Conservation (phyloP, 2,329 filamentous ascomycete genomes). For the Pseudogymnoascus sp. region DNA sequence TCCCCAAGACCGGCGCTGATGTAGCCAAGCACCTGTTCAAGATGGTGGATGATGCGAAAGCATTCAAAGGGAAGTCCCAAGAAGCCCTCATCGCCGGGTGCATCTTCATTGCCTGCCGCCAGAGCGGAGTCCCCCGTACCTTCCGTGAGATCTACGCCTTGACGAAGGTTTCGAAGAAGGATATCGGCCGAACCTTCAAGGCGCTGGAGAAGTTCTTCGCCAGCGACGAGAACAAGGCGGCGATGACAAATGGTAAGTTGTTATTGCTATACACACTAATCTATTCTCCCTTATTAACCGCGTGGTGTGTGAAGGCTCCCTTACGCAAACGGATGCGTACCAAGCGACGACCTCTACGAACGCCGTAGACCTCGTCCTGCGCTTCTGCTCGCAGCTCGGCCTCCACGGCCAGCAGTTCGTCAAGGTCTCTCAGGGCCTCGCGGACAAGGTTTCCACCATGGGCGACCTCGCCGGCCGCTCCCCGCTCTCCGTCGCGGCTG, state of each 20-base stretch:
- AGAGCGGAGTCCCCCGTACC: slow-evolving; percentile 76
- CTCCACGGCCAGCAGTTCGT: slow-evolving; percentile 66
- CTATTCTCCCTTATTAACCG: slow-evolving; percentile 24
- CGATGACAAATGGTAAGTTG: slow-evolving; percentile 45
- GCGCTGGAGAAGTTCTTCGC: slow-evolving; percentile 80
- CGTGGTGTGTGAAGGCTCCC: slow-evolving; percentile 18
- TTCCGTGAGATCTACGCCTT: slow-evolving; percentile 92
- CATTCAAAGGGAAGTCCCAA: slow-evolving; percentile 91
- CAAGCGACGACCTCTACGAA: slow-evolving; percentile 68
- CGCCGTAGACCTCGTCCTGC: slow-evolving; percentile 75
- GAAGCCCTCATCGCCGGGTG: slow-evolving; percentile 92
- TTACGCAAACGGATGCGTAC: slow-evolving; percentile 47
- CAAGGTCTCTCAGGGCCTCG: slow-evolving; percentile 71
- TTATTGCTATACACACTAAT: slow-evolving; percentile 17
- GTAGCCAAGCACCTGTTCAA: slow-evolving; percentile 94
- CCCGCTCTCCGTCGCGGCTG: slow-evolving; percentile 85
- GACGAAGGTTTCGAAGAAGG: slow-evolving; percentile 92
- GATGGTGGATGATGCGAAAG: slow-evolving; percentile 81
- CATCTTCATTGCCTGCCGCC: slow-evolving; percentile 95
- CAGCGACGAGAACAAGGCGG: slow-evolving; percentile 52
- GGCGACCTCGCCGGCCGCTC: slow-evolving; percentile 81
- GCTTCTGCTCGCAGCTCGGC: slow-evolving; percentile 79
- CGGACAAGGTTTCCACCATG: slow-evolving; percentile 66
- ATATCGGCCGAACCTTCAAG: slow-evolving; percentile 95
- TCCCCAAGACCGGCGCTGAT: slow-evolving; percentile 74